These are phyloP conservation scores for Fagus crenata DNA, from an alignment of 306 rosid genomes.

Conservation along the genomic window DNA sequence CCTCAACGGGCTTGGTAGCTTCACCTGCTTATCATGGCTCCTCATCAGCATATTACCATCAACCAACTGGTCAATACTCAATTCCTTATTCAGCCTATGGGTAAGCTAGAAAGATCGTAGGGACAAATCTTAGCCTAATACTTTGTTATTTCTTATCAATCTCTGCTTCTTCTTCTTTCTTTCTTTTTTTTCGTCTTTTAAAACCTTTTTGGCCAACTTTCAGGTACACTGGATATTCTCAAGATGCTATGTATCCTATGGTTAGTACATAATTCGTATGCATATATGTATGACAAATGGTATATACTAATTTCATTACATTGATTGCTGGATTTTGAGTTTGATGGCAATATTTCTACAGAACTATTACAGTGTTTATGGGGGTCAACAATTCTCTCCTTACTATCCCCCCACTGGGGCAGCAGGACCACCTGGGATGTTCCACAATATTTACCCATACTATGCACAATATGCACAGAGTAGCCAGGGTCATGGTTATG, in stretches of 20 bases:
- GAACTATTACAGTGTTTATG: slow-evolving; percentile 78
- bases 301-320: slow-evolving; percentile 12
- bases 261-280: slow-evolving; percentile 37
- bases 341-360: slow-evolving; percentile 28
- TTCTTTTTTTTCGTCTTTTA: not conserved
- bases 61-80: slow-evolving; percentile 68
- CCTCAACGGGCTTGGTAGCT: slow-evolving; percentile 56
- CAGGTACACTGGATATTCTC: slow-evolving; percentile 85
- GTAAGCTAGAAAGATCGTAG: slow-evolving; percentile 39
- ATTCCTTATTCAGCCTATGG: slow-evolving; percentile 84
- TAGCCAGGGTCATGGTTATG: slow-evolving; percentile 58
- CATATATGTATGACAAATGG: not conserved
- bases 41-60: slow-evolving; percentile 63
- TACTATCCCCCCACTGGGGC: slow-evolving; percentile 56
- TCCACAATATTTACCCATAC: slow-evolving; percentile 65
- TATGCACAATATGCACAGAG: slow-evolving; percentile 69
- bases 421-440: slow-evolving; percentile 59
- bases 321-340: slow-evolving; percentile 20
- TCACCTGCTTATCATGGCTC: slow-evolving; percentile 67
- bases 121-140: not conserved
- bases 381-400: slow-evolving; percentile 77
- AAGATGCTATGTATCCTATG: slow-evolving; percentile 66
- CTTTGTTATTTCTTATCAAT: not conserved
- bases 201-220: slow-evolving; percentile 9
- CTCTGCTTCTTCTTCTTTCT: not conserved